Conservation (phyloP, 1,139 yeast species). For the Saccharomyces hybrid region DNA sequence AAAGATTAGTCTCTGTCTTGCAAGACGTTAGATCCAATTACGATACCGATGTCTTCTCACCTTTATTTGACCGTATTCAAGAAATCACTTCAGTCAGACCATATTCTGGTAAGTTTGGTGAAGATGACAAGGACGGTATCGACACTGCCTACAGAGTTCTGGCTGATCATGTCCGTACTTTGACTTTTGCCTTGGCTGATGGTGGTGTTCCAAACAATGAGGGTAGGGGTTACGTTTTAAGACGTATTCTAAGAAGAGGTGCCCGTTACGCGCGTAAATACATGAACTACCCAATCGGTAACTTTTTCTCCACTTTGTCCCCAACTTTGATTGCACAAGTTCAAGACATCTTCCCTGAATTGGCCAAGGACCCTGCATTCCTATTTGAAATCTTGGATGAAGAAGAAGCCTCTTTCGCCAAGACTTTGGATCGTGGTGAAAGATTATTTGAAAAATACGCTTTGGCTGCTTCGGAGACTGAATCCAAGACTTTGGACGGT, state of each 20-base stretch:
- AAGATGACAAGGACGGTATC: constrained; percentile 84
- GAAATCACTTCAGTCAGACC: constrained; percentile 90
- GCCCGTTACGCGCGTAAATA: constrained; percentile 94
- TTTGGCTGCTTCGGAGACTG: constrained; percentile 65
- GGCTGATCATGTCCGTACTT: constrained; percentile 96
- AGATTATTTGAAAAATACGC: constrained; percentile 92
- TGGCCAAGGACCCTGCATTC: constrained; percentile 59
- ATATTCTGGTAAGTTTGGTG: constrained; percentile 86
- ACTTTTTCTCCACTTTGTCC: constrained; percentile 82
- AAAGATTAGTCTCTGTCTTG: constrained; percentile 87
- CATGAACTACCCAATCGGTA: constrained; percentile 91
- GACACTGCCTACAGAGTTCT: constrained; percentile 97
- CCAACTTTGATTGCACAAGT: constrained; percentile 91
- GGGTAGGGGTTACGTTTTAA: constrained; percentile 95
- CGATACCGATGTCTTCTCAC: constrained; percentile 93
- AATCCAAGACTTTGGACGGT: constrained; percentile 75
- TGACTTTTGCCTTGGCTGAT: constrained; percentile 91
- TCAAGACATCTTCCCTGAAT: constrained; percentile 83
- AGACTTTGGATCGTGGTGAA: constrained; percentile 97
- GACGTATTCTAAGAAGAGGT: constrained; percentile 96
- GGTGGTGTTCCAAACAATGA: constrained; percentile 99
- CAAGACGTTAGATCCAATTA: constrained; percentile 88
- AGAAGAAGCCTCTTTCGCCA: constrained; percentile 90
- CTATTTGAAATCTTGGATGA: constrained; percentile 88
- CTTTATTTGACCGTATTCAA: constrained; percentile 75